Conservation (phyloP, 164 flowering plant genomes). For the Vitis cinerea region DNA sequence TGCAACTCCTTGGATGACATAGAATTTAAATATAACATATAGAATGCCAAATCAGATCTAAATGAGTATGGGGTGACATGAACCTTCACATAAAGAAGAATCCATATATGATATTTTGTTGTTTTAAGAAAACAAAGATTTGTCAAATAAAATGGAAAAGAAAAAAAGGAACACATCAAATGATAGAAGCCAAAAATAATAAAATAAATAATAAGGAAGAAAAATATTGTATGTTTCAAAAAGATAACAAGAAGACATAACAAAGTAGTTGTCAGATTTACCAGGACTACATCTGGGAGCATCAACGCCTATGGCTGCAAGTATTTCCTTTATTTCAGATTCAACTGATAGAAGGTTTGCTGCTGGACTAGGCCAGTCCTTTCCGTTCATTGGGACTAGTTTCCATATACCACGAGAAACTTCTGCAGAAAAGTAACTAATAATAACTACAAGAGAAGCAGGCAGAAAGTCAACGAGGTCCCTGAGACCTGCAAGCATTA, state of each 20-base stretch:
- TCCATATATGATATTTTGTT: too few relatives aligned
- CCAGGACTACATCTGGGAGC: conserved; percentile 53
- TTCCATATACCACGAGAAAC: conserved; percentile 93
- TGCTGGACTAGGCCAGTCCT: conserved; percentile 98
- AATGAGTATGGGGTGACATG: too few relatives aligned
- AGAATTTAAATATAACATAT: too few relatives aligned
- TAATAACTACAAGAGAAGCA: conserved; percentile 72
- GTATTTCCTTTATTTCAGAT: conserved; percentile 68
- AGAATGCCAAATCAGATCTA: too few relatives aligned
- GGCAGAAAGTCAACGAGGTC: conserved; percentile 95
- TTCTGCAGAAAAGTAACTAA: conserved; percentile 89
- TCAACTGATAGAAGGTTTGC: conserved; percentile 64
- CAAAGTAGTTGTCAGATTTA: conserved; percentile 18
- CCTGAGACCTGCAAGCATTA: conserved; percentile 65
- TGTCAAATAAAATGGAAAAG: too few relatives aligned
- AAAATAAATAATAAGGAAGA: too few relatives aligned
- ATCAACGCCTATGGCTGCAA: conserved; percentile 71
- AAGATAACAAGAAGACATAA: background rate
- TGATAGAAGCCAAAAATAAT: too few relatives aligned
- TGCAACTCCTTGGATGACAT: too few relatives aligned
- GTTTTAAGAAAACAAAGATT: too few relatives aligned
- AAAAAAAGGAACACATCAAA: too few relatives aligned
- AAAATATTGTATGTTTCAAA: background rate
- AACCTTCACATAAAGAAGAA: too few relatives aligned
- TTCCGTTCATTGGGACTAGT: conserved; percentile 90